Conservation (phyloP, 2,329 filamentous ascomycete species). For the Curvularia verruculosa region DNA sequence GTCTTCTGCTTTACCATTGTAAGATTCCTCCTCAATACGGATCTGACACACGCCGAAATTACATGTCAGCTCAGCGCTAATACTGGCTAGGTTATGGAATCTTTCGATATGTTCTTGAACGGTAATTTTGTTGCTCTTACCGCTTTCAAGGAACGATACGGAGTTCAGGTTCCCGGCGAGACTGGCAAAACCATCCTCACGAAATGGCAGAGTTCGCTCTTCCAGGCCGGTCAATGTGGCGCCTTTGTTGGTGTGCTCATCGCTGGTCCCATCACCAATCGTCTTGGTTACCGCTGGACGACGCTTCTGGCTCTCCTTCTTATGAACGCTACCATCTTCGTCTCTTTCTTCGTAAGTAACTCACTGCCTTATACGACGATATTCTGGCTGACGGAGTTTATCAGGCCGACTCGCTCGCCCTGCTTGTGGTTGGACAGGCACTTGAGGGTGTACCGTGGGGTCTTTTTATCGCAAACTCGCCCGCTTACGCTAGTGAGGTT, state of each 20-base stretch:
- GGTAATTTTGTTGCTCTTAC: slow-evolving; percentile 62
- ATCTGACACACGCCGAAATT: not conserved
- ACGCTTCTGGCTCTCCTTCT: slow-evolving; percentile 60
- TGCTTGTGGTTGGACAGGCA: slow-evolving; percentile 61
- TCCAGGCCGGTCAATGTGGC: slow-evolving; percentile 61
- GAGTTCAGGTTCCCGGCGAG: slow-evolving; percentile 46
- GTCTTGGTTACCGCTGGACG: slow-evolving; percentile 64
- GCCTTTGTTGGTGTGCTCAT: slow-evolving; percentile 66
- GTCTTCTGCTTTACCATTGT: slow-evolving; percentile 63
- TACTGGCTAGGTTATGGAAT: slow-evolving; percentile 64
- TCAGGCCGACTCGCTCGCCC: slow-evolving; percentile 50
- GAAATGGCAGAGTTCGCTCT: slow-evolving; percentile 64
- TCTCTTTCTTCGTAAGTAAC: slow-evolving; percentile 60
- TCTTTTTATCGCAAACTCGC: slow-evolving; percentile 67
- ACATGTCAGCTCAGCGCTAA: not conserved
- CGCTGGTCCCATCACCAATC: slow-evolving; percentile 63
- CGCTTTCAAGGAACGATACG: slow-evolving; percentile 56
- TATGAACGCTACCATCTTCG: slow-evolving; percentile 64
- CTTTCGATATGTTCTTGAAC: slow-evolving; percentile 66
- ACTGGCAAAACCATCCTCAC: slow-evolving; percentile 53
- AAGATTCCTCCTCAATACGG: not conserved
- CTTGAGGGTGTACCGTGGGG: slow-evolving; percentile 68
- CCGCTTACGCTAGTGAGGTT: slow-evolving; percentile 66
- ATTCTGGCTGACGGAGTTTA: not conserved
- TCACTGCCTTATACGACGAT: not conserved